phyloP scores from a whole-genome alignment of 345 rosid species.

The Salix purpurea region DNA sequence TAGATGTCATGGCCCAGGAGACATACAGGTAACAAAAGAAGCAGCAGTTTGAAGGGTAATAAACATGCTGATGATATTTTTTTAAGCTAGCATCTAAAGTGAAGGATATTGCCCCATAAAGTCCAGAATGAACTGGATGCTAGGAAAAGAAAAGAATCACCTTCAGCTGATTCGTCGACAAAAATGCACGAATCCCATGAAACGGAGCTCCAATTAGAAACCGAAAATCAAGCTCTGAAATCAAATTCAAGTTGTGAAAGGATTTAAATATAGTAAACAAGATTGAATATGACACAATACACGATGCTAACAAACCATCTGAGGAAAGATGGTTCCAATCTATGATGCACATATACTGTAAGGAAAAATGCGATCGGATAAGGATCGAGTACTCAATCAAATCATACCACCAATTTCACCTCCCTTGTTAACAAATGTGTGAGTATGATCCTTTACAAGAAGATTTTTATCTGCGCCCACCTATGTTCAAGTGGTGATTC shows the following conservation, averaged over 20 bases:
- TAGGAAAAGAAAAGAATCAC: conserved; percentile 29
- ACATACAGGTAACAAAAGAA: not conserved
- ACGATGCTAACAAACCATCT: not conserved
- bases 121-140: not conserved
- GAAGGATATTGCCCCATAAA: not conserved
- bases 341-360: not conserved
- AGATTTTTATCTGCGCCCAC: conserved; percentile 89
- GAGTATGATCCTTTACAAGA: conserved; percentile 94
- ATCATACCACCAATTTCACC: conserved; percentile 76
- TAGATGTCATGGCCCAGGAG: not conserved
- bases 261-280: not conserved
- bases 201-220: conserved; percentile 92
- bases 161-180: conserved; percentile 83
- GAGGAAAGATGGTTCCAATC: not conserved
- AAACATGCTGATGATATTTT: not conserved
- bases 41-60: not conserved
- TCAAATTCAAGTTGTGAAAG: conserved; percentile 18
- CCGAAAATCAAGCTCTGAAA: conserved; percentile 93
- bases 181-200: conserved; percentile 84
- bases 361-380: conserved; percentile 4
- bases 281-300: not conserved
- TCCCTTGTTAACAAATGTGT: conserved; percentile 90
- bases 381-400: conserved; percentile 5
- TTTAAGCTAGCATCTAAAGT: not conserved
- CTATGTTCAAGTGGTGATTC: conserved; percentile 33